A percentile compares a stretch with the other conserved stretches of the same genome.
Conservation (phyloP, 192 early-diverging fungal species). For the Coemansia asiatica region DNA sequence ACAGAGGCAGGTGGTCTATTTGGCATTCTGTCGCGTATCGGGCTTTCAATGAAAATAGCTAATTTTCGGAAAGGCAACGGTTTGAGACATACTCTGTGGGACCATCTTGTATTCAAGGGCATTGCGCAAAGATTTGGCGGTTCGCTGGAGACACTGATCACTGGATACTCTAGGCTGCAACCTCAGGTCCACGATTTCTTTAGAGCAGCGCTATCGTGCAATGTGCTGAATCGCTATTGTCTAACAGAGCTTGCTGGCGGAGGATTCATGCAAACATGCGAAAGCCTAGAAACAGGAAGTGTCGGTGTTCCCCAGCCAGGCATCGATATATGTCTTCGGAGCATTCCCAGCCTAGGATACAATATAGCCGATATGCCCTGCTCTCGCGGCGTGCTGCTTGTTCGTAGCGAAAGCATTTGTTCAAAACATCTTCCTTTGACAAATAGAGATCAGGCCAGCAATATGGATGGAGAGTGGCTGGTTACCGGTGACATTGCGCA, state of each 20-base stretch:
- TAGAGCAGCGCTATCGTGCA: conserved; percentile 59
- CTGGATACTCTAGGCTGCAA: conserved; percentile 71
- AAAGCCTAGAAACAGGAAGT: conserved; percentile 63
- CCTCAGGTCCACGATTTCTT: conserved; percentile 75
- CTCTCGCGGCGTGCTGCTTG: conserved; percentile 82
- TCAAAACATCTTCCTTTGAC: conserved; percentile 70
- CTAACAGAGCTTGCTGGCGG: conserved; percentile 68
- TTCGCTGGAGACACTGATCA: conserved; percentile 63
- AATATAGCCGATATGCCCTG: conserved; percentile 67
- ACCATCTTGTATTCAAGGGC: conserved; percentile 65
- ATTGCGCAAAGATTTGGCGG: conserved; percentile 37
- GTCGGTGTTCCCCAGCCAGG: conserved; percentile 65
- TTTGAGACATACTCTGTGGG: conserved; percentile 70
- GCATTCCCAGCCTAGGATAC: conserved; percentile 80
- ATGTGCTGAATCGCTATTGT: conserved; percentile 80
- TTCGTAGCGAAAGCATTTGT: conserved; percentile 71
- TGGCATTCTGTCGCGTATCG: conserved; percentile 60
- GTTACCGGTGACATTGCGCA: conserved; percentile 78
- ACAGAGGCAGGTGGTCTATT: conserved; percentile 59
- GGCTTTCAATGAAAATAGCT: conserved; percentile 11
- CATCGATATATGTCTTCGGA: conserved; percentile 78
- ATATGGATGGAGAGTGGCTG: conserved; percentile 73
- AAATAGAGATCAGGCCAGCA: conserved; percentile 41
- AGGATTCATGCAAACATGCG: conserved; percentile 46
- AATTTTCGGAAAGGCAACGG: conserved; percentile 3